These are phyloP conservation scores for Gossypium schwendimanii DNA, from an alignment of 441 rosid species.

Conservation along the genomic window DNA sequence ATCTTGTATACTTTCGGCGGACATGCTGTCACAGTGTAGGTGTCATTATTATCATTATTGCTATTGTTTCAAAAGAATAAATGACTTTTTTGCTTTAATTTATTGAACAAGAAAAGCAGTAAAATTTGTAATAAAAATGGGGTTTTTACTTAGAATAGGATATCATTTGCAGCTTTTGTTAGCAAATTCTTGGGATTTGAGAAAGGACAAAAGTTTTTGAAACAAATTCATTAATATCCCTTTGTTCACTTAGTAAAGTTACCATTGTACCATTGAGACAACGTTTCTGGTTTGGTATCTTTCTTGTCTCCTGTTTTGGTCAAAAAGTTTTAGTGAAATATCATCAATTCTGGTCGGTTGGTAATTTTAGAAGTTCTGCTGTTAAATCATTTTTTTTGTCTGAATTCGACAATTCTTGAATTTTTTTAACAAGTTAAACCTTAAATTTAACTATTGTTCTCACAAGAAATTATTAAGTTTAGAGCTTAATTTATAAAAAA, in stretches of 20 bases:
- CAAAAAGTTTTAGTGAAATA: not conserved
- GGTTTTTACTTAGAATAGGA: not conserved
- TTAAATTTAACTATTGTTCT: too few relatives aligned
- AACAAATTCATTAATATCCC: not conserved
- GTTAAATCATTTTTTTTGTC: too few relatives aligned
- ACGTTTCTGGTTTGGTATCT: not conserved
- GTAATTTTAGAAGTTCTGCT: not conserved
- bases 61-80: not conserved
- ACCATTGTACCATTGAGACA: not conserved
- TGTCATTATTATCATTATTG: not conserved
- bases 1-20: slow-evolving; percentile 58
- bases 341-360: slow-evolving; percentile 1
- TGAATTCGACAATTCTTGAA: too few relatives aligned
- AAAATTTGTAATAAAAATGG: not conserved
- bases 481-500: too few relatives aligned
- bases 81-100: slow-evolving; percentile 4
- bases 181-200: slow-evolving; percentile 11
- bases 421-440: too few relatives aligned
- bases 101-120: not conserved
- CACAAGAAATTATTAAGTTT: too few relatives aligned
- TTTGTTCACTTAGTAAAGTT: not conserved
- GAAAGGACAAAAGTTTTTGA: not conserved
- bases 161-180: slow-evolving; percentile 4
- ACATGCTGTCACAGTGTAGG: slow-evolving; percentile 60
- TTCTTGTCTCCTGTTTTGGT: slow-evolving; percentile 10